Evolutionary conservation across 805 yeast genomes (phyloP), one percentile per base, ranked within the genome.

Genomic region (Kazachstania africana): DNA sequence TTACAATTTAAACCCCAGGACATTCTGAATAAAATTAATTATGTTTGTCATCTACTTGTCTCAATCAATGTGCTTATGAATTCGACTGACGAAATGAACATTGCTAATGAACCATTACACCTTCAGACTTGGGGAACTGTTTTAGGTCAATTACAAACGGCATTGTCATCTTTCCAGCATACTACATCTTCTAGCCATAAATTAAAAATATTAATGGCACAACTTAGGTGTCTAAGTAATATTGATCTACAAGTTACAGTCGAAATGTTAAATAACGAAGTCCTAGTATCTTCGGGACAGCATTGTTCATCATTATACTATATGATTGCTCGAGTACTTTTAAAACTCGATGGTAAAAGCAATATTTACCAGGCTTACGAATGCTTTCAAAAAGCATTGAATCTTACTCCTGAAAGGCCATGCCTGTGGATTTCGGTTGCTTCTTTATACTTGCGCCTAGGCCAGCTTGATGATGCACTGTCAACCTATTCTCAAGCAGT

Each of bases 341-440:
- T 39, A n/a, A 36, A 40, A 27, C 8, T 28, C 17, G 43, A 40
- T 20, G 17, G 31, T 3, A 24, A 26, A 4, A 29, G 37, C n/a
- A 46, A 40, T 24, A 35, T 37, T n/a, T 26, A 34, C 9, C 16
- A 27, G n/a, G 46, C 49, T 4, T 48, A 36, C 22, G 37, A 44
- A 9, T 44, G 33, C 24, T 44, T 40, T 17, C 50, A 45, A 27
- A 22, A 26, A 13, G 44, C 52, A 3, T 22, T 49, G 26, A 32
- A 30, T 15, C 22, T 35, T 15, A 34, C 38, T 8, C 38, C 43
- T 5, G 34, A 36, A 2, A 37, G 41, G 12, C 72, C 80, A n/a
- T 56, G 72, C 30, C 68, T 78, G 3, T 76, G 83, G 85, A 53
- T 76, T 21, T 72, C 77, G 0, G 72, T 75, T 18, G 85, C 81